phyloP scores from a whole-genome alignment of 2,329 filamentous ascomycete species.

The Metarhizium rileyi region DNA sequence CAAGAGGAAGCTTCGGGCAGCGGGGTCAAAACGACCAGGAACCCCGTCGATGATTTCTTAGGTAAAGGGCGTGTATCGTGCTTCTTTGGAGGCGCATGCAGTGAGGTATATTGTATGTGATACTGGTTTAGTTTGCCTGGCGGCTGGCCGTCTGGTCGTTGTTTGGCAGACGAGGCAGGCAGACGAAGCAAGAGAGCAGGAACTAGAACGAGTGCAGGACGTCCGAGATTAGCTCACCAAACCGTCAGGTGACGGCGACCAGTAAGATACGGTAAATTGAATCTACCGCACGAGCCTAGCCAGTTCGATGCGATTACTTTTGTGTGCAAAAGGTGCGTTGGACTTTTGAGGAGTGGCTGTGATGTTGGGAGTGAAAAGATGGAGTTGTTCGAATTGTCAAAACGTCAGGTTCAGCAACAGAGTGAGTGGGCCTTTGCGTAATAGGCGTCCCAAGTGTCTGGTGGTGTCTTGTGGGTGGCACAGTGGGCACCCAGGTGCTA shows the following conservation, averaged over 20 bases:
- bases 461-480: neutral
- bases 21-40: neutral
- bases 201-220: conserved; percentile 32
- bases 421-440: conserved; percentile 31
- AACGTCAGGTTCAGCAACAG: conserved; percentile 26
- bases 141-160: neutral
- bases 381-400: conserved; percentile 18
- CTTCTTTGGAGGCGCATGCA: neutral
- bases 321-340: conserved; percentile 4
- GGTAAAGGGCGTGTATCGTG: neutral
- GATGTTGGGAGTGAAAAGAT: conserved; percentile 19
- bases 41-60: neutral
- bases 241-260: conserved; percentile 2
- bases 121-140: neutral
- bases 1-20: neutral
- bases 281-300: neutral
- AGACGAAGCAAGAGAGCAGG: conserved; percentile 8
- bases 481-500: too few species aligned
- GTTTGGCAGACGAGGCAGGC: neutral
- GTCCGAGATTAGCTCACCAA: conserved; percentile 24
- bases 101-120: neutral
- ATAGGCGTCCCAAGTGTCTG: conserved; percentile 17
- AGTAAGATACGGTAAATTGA: neutral
- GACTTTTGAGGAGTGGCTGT: conserved; percentile 11
- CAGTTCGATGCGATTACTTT: neutral